Evolutionary conservation across 1,139 yeast species (phyloP), one percentile per base, ranked within the genome.

Genomic region (Candida glucosophila): DNA sequence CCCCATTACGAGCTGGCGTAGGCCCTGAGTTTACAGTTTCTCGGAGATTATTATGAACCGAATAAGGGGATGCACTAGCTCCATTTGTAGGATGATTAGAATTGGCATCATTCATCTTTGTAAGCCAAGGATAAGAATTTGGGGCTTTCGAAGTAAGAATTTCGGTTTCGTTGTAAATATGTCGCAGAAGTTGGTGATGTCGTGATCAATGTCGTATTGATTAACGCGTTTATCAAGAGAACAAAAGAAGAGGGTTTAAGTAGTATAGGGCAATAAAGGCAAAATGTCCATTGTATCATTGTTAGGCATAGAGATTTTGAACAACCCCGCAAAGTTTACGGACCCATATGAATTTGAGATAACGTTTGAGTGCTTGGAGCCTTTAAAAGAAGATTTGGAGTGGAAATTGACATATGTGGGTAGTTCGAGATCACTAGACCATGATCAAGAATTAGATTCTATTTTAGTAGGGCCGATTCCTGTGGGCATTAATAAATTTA

Each of bases 351-450:
- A 90, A 52, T 88, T 90, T 47, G 97, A 92, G 53, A 90, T 90
- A 53, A 90, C 98, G 1, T 90, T 90, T 48, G 98, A 90, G 52
- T 90, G 98, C 50, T 63, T 90, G 27, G 98, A 90, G 51, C 88
- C 95, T 1, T 62, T 90, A 37, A 82, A 81, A 47, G 92, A 88
- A 47, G 97, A 90, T 50, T 64, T 90, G 34, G 98, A 92, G 52
- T 90, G 98, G 98, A 90, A 90, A 51, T 62, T 90, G 36, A 90
- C 96, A 4, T 90, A 90, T 43, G 98, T 90, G 26, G 98, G 99
- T 2, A 82, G 95, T 6, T 86, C 95, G 2, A 70, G 92, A 28
- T 85, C 95, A 18, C 51, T 85, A 32, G 96, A 90, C 40, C 96
- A 90, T 43, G 99, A 90, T 52, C 98, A 92, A 55, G 97, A 88